Evolutionary conservation across 2,329 filamentous ascomycete species (phyloP), one percentile per base, ranked within the genome.

Genomic region (Ophiosphaerella herpotricha): DNA sequence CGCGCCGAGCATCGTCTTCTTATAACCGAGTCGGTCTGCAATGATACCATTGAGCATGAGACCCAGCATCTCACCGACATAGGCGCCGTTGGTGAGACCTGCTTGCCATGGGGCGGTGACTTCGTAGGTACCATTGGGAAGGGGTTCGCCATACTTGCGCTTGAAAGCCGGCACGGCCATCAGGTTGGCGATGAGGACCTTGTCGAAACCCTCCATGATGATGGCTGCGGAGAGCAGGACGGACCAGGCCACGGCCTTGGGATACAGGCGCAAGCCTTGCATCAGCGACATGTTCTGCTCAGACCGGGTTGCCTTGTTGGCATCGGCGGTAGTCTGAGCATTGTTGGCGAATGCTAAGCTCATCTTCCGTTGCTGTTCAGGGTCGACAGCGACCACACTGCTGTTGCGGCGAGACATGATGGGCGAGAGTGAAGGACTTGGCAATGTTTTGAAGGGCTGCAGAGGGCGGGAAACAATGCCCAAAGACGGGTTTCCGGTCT

Each of bases 191-290:
- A 93, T 86, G 52, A 95, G 78, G 62, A 84, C 85, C 52, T 93
- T 81, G 71, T 96, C 90, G 76, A 91, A 95, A 7, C 90, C 91
- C 72, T 96, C 91, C 91, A 96, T 96, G 63, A 85, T 85, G 68
- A 96, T 94, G 70, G 88, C 90, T 0, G 89, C 91, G 11, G 89
- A 93, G 71, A 96, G 91, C 51, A 95, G 78, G 43, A 95, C 68
- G 63, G 87, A 90, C 90, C 90, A 96, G 12, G 77, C 81, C 48
- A 95, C 86, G 34, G 91, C 91, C 77, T 95, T 93, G 54, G 90
- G 91, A 69, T 96, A 96, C 14, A 93, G 80, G 62, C 78, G 83
- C 70, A 96, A 80, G 55, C 89, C 90, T 76, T 95, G 83, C 64
- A 82, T 66, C 53, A 96, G 77, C 13, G 74, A 75, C 77, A 80